Evolutionary conservation across 2,329 filamentous ascomycete genomes (phyloP).

Genomic region (Eutypa lata): DNA sequence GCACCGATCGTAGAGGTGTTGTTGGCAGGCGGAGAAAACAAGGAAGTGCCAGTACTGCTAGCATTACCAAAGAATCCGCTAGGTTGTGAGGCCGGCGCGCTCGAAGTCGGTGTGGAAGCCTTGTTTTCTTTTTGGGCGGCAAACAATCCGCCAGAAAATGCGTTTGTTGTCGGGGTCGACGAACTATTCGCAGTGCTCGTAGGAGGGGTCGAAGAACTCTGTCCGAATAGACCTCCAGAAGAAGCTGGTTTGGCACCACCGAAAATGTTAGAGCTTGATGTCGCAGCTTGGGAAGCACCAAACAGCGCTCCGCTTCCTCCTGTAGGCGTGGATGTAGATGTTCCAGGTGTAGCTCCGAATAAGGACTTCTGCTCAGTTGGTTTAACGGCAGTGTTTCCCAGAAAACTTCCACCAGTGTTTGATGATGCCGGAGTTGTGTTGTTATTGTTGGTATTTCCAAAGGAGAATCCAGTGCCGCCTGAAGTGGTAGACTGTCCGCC

Average conservation of each 20-base stretch:
- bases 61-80: constrained; percentile 22
- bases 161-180: constrained; percentile 17
- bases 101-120: constrained; percentile 15
- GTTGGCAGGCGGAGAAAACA: constrained; percentile 19
- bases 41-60: constrained; percentile 10
- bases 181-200: constrained; percentile 20
- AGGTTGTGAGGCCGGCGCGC: constrained; percentile 18
- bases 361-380: constrained; percentile 28
- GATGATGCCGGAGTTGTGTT: constrained; percentile 17
- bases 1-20: constrained; percentile 16
- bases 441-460: constrained; percentile 11
- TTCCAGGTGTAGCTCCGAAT: constrained; percentile 30
- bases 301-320: constrained; percentile 21
- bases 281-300: constrained; percentile 17
- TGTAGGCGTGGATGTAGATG: constrained; percentile 24
- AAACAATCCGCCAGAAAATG: constrained; percentile 23
- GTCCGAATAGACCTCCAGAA: constrained; percentile 31
- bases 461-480: constrained; percentile 1
- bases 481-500: constrained; percentile 9
- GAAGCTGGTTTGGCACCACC: constrained; percentile 25
- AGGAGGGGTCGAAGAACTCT: constrained; percentile 21
- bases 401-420: constrained; percentile 25
- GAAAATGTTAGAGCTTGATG: constrained; percentile 22
- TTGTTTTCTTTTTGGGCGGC: constrained; percentile 18
- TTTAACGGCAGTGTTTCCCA: constrained; percentile 29